Conservation (phyloP, 2,329 filamentous ascomycete species). For the Karstenula rhodostoma region DNA sequence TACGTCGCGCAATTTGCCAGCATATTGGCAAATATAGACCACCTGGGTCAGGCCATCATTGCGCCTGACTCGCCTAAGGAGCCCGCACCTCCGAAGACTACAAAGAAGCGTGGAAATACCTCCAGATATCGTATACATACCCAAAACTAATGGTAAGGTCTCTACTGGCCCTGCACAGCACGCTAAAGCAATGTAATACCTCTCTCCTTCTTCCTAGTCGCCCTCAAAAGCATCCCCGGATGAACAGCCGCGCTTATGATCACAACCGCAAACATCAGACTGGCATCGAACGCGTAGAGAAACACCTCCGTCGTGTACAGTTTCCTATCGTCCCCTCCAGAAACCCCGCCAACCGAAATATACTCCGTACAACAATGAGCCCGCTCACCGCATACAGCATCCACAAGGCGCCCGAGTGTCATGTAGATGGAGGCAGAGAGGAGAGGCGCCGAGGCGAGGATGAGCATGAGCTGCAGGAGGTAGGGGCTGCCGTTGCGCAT, state of each 20-base stretch:
- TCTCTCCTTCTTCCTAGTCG: constrained; percentile 18
- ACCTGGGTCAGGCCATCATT: constrained; percentile 16
- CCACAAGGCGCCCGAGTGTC: constrained; percentile 53
- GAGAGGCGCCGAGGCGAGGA: constrained; percentile 58
- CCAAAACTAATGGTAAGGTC: not conserved
- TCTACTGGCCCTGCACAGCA: not conserved
- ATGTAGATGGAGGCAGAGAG: constrained; percentile 61
- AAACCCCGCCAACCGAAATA: constrained; percentile 29
- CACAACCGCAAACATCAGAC: constrained; percentile 22
- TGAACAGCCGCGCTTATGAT: constrained; percentile 21
- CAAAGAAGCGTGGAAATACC: not conserved
- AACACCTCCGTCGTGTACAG: constrained; percentile 23
- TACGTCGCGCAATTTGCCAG: constrained; percentile 25
- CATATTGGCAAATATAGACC: constrained; percentile 25
- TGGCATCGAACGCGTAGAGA: constrained; percentile 29
- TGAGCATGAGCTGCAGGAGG: constrained; percentile 54
- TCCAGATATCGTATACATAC: not conserved
- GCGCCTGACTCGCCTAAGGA: not conserved
- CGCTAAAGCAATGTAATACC: not conserved
- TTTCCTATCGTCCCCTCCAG: constrained; percentile 14
- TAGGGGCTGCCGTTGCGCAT: constrained; percentile 38
- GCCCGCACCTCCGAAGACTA: not conserved
- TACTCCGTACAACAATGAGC: constrained; percentile 23
- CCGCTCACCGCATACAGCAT: constrained; percentile 23
- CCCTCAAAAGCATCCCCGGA: constrained; percentile 23